These are phyloP conservation scores for Bruguiera parviflora DNA, from an alignment of 345 rosid species.

Conservation along the genomic window DNA sequence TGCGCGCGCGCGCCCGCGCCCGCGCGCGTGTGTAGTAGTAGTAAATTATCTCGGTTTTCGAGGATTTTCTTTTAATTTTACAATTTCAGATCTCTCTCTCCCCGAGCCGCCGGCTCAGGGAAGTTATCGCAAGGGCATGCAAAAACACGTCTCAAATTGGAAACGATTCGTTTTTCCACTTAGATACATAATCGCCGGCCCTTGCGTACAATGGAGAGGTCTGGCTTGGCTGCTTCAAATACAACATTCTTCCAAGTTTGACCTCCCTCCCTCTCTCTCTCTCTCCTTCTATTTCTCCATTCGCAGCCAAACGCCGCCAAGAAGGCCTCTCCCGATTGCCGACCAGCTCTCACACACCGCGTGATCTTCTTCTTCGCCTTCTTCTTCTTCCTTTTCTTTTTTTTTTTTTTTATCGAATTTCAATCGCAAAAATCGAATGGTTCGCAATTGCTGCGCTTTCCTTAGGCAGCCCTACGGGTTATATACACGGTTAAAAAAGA, in stretches of 20 bases:
- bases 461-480: too few relatives aligned
- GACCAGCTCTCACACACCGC: too few relatives aligned
- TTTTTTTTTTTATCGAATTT: too few relatives aligned
- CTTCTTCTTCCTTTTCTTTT: too few relatives aligned
- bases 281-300: neutral
- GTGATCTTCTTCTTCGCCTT: too few relatives aligned
- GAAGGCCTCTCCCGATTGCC: neutral
- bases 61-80: neutral
- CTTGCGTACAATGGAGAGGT: constrained; percentile 38
- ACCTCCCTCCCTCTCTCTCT: constrained; percentile 13
- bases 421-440: too few relatives aligned
- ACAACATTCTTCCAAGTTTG: constrained; percentile 41
- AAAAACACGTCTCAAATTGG: neutral
- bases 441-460: too few relatives aligned
- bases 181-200: constrained; percentile 23
- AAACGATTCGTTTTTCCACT: neutral
- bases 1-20: too few relatives aligned
- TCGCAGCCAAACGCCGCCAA: neutral
- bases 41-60: neutral
- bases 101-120: constrained; percentile 85
- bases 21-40: too few relatives aligned
- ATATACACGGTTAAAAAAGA: too few relatives aligned
- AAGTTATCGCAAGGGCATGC: constrained; percentile 51
- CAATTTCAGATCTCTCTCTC: constrained; percentile 40
- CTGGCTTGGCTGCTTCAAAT: constrained; percentile 68